Conservation (phyloP, 768 basidiomycete genomes). For the Boletus bicolor region DNA sequence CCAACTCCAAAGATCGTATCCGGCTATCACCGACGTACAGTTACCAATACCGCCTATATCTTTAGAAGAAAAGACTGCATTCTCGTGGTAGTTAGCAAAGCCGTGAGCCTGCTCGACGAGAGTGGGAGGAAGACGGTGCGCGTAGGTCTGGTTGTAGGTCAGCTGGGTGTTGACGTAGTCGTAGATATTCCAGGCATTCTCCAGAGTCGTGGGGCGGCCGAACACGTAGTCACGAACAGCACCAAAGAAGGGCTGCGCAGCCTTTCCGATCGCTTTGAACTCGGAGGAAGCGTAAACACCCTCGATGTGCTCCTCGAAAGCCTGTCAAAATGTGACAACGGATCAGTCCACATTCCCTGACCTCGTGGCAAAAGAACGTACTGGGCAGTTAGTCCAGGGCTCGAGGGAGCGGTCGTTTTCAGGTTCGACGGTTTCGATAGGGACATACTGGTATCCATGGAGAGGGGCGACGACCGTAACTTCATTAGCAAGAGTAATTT, state of each 20-base stretch:
- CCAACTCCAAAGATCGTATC: neutral
- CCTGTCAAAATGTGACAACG: slow-evolving; percentile 33
- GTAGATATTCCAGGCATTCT: slow-evolving; percentile 77
- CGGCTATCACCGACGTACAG: slow-evolving; percentile 46
- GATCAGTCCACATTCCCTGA: slow-evolving; percentile 10
- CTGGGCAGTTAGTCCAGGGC: slow-evolving; percentile 68
- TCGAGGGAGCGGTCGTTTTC: slow-evolving; percentile 80
- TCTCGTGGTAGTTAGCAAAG: slow-evolving; percentile 79
- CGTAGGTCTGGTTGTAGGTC: slow-evolving; percentile 79
- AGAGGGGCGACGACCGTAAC: slow-evolving; percentile 69
- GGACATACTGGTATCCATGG: slow-evolving; percentile 83
- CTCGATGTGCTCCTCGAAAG: slow-evolving; percentile 62
- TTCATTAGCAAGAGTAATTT: slow-evolving; percentile 75
- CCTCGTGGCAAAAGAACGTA: slow-evolving; percentile 25
- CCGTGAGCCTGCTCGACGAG: slow-evolving; percentile 70
- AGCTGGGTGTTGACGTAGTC: slow-evolving; percentile 77
- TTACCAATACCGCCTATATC: slow-evolving; percentile 70
- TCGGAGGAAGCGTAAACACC: slow-evolving; percentile 57
- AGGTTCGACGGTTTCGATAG: slow-evolving; percentile 86
- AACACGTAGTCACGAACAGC: slow-evolving; percentile 68
- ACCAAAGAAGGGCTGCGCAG: slow-evolving; percentile 64
- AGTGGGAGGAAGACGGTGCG: slow-evolving; percentile 75
- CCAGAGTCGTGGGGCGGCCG: slow-evolving; percentile 60
- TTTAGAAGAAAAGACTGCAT: slow-evolving; percentile 64
- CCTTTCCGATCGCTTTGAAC: slow-evolving; percentile 59